Conservation (phyloP, 805 yeast species). For the Metschnikowia cubensis region DNA sequence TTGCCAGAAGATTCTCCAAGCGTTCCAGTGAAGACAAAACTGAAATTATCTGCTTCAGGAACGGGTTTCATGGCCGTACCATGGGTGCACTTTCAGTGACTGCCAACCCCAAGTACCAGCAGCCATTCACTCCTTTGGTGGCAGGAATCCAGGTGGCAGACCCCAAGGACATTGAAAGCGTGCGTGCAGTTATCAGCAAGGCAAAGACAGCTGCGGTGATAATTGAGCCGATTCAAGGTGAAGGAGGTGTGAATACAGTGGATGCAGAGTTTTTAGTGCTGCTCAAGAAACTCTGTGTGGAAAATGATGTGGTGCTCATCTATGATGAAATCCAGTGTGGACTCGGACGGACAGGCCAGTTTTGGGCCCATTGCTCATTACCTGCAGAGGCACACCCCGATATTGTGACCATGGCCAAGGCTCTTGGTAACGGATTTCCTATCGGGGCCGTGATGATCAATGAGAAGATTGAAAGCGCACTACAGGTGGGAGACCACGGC, state of each 20-base stretch:
- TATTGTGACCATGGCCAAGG: constrained; percentile 90
- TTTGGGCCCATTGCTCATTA: constrained; percentile 86
- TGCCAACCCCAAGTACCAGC: constrained; percentile 87
- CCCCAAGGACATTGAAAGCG: constrained; percentile 56
- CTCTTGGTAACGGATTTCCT: constrained; percentile 95
- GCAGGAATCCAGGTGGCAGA: constrained; percentile 78
- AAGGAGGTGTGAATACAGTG: constrained; percentile 85
- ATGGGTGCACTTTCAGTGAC: constrained; percentile 93
- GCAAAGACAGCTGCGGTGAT: constrained; percentile 85
- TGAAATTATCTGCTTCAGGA: constrained; percentile 82
- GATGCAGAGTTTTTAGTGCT: constrained; percentile 59
- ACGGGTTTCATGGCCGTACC: constrained; percentile 93
- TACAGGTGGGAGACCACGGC: constrained; percentile 94
- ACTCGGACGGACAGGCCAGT: constrained; percentile 82
- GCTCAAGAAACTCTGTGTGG: constrained; percentile 62
- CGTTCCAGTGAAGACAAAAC: constrained; percentile 48
- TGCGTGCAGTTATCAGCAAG: constrained; percentile 48
- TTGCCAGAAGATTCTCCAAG: constrained; percentile 77
- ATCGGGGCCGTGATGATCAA: constrained; percentile 90
- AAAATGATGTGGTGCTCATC: constrained; percentile 70
- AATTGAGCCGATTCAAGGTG: constrained; percentile 97
- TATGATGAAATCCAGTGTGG: constrained; percentile 98
- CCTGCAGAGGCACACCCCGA: constrained; percentile 89
- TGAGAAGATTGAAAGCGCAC: constrained; percentile 65
- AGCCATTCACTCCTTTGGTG: constrained; percentile 86